Conservation (phyloP, 208 protist species). For the Acanthamoeba lenticulata region DNA sequence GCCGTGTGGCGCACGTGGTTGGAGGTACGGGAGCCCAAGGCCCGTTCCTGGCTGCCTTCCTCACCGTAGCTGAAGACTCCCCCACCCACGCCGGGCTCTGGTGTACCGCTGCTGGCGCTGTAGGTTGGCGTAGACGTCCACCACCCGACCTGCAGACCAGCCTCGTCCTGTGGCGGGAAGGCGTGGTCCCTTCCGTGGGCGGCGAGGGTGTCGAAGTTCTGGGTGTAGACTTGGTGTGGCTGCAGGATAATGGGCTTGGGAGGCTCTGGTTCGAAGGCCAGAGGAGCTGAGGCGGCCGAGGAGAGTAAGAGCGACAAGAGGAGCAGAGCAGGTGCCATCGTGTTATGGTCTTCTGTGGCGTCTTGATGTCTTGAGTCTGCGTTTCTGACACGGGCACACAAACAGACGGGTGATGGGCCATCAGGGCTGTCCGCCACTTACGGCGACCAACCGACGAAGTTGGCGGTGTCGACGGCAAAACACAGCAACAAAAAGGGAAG, state of each 20-base stretch:
- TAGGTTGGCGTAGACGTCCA: not conserved
- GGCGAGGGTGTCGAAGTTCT: not conserved
- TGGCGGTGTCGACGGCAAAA: too few relatives aligned
- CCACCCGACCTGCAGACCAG: not conserved
- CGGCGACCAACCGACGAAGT: too few relatives aligned
- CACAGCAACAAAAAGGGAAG: too few relatives aligned
- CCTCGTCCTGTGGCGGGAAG: not conserved
- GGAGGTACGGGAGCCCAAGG: not conserved
- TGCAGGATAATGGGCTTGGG: not conserved
- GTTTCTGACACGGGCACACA: too few relatives aligned
- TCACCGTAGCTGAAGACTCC: constrained; percentile 1
- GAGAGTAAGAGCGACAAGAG: too few relatives aligned
- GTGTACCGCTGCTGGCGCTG: not conserved
- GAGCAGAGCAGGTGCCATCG: too few relatives aligned
- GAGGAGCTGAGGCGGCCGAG: too few relatives aligned
- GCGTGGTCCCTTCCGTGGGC: not conserved
- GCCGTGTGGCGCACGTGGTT: not conserved
- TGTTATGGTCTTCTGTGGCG: too few relatives aligned
- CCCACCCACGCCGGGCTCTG: not conserved
- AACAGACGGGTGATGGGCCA: too few relatives aligned
- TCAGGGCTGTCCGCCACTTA: too few relatives aligned
- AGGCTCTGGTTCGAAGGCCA: too few relatives aligned
- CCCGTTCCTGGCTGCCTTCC: not conserved
- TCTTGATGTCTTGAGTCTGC: too few relatives aligned
- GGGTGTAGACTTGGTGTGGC: not conserved